A percentile compares a stretch with the other conserved stretches of the same genome.
These are phyloP conservation scores for Geotrichum phurueaensis DNA, from an alignment of 1,139 yeast genomes.

Conservation along the genomic window DNA sequence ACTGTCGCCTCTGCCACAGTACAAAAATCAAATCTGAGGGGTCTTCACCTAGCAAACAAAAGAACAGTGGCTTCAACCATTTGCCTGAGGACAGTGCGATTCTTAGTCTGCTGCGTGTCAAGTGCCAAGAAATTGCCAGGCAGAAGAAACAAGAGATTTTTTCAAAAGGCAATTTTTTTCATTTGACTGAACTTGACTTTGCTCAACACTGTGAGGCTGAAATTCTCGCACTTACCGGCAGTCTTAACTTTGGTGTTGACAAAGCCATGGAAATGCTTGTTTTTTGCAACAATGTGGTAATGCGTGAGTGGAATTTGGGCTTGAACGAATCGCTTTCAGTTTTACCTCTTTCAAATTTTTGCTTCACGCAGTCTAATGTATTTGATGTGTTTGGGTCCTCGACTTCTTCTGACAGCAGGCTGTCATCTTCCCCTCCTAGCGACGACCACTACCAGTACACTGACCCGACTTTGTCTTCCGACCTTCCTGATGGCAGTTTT, in stretches of 20 bases:
- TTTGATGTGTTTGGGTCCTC: background rate
- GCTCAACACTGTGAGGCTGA: background rate
- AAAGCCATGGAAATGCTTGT: background rate
- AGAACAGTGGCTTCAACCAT: background rate
- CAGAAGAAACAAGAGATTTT: background rate
- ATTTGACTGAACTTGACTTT: background rate
- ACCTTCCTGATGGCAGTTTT: background rate
- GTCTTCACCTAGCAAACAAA: background rate
- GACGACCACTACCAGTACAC: background rate
- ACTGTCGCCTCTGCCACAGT: constrained; percentile 3
- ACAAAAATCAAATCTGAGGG: background rate
- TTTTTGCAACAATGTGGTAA: background rate
- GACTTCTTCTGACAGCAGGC: background rate
- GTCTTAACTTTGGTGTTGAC: background rate
- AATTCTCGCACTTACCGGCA: background rate
- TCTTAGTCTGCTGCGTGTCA: background rate
- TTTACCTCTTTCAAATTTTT: background rate
- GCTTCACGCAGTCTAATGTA: background rate
- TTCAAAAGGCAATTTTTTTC: background rate
- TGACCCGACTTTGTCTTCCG: background rate
- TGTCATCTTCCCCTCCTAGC: background rate
- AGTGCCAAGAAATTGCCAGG: background rate
- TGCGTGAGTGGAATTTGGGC: background rate
- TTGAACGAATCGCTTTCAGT: background rate
- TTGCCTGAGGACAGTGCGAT: background rate